A percentile compares a stretch with the other conserved stretches of the same genome.
These are phyloP conservation scores for Vickermania ingenoplastis DNA, from an alignment of 208 protist genomes.

Conservation along the genomic window DNA sequence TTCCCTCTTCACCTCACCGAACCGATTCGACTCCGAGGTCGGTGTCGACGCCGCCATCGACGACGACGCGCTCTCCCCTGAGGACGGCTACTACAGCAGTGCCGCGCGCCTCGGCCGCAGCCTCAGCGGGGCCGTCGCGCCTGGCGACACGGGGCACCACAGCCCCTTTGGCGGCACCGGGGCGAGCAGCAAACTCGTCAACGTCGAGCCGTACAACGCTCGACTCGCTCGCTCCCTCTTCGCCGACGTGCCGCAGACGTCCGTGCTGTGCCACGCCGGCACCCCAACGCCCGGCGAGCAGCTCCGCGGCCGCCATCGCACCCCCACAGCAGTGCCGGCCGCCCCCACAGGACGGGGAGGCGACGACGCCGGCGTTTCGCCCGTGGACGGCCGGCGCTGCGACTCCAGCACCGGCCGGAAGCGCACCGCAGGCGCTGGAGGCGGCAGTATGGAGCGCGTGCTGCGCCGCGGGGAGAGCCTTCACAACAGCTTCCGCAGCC, in stretches of 20 bases:
- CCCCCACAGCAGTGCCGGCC: too few relatives aligned
- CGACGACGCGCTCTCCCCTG: constrained; percentile 9
- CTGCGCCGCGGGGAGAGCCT: not conserved
- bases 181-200: constrained; percentile 9
- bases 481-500: constrained; percentile 7
- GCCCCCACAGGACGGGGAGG: too few relatives aligned
- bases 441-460: too few relatives aligned
- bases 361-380: too few relatives aligned
- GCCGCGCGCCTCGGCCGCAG: not conserved
- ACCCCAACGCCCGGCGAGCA: not conserved
- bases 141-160: not conserved
- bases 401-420: not conserved
- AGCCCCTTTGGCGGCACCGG: not conserved
- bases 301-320: not conserved
- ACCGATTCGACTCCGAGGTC: constrained; percentile 12
- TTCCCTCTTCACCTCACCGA: constrained; percentile 9
- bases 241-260: constrained; percentile 39
- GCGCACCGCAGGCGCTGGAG: not conserved
- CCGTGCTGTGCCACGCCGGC: constrained; percentile 50
- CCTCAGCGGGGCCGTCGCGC: constrained; percentile 4
- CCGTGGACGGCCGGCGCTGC: not conserved
- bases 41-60: constrained; percentile 17
- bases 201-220: constrained; percentile 71
- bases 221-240: constrained; percentile 72
- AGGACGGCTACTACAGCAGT: constrained; percentile 1